Evolutionary conservation across 2,329 filamentous ascomycete genomes (phyloP), one percentile per base, ranked within the genome.

Genomic region (Scedosporium aurantiacum): DNA sequence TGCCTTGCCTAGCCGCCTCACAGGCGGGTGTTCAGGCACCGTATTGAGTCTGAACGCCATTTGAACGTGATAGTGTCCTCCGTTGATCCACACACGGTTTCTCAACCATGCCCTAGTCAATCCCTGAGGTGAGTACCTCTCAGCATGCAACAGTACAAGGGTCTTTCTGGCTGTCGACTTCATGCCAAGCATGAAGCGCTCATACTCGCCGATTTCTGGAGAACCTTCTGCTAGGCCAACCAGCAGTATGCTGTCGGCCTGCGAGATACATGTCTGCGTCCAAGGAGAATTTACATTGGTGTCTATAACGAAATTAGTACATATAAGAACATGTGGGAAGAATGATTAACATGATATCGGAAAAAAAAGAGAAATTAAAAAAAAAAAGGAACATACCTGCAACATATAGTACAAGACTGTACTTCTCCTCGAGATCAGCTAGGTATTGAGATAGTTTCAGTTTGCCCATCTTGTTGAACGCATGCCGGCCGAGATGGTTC

Each of bases 381-480:
- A 62, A 57, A 57, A 47, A 58, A 37, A 8, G 10, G 14, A 57
- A 72, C 80, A 77, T 79, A 87, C 84, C 84, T 59, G 93, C 94
- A 62, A 99, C 87, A 70, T 99, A 99, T 6, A 99, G 79, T 1
- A 99, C 91, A 67, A 99, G 84, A 1, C 93, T 91, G 68, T 96
- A 97, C 71, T 96, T 96, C 74, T 99, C 94, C 74, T 99, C 94
- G 10, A 99, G 79, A 69, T 99, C 94, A 2, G 95, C 94, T 58
- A 99, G 82, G 69, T 99, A 99, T 67, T 99, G 93, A 1, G 93
- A 91, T 5, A 99, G 78, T 73, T 96, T 97, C 28, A 99, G 78
- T 73, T 97, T 97, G 5, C 94, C 94, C 88, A 99, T 97, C 67
- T 88, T 90, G 74, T 89, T 97, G 72, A 99, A 99, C 0, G 95